phyloP scores from a whole-genome alignment of 352 stramenopile genomes.

The Poterioochromonas sp. region DNA sequence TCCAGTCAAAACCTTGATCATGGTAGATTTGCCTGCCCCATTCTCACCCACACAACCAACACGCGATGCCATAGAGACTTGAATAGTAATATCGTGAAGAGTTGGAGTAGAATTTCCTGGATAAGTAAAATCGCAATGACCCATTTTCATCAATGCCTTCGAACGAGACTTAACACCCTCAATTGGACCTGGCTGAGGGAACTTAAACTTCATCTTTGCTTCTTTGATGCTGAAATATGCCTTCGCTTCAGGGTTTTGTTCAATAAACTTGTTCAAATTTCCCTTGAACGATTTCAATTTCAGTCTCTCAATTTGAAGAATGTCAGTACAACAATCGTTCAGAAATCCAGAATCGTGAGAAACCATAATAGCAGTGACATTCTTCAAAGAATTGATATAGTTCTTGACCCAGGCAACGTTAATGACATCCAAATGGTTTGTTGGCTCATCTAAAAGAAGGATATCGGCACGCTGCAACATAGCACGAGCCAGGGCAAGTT shows the following conservation, averaged over 20 bases:
- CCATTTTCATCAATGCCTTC: conserved; percentile 79
- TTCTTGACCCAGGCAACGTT: conserved; percentile 99
- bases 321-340: conserved; percentile 96
- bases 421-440: conserved; percentile 82
- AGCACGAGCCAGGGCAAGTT: conserved; percentile 92
- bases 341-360: conserved; percentile 99
- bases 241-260: conserved; percentile 87
- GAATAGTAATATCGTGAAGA: conserved; percentile 78
- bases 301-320: conserved; percentile 92
- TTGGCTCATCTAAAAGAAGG: conserved; percentile 80
- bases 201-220: conserved; percentile 74
- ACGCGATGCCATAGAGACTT: conserved; percentile 86
- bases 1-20: conserved; percentile 95
- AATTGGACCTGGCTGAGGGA: conserved; percentile 59
- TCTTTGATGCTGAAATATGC: conserved; percentile 54
- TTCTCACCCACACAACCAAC: conserved; percentile 92
- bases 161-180: conserved; percentile 75
- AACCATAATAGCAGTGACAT: conserved; percentile 85
- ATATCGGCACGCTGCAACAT: conserved; percentile 94
- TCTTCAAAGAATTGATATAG: conserved; percentile 90
- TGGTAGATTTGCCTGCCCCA: conserved; percentile 90
- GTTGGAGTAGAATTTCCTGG: conserved; percentile 74
- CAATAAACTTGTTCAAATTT: conserved; percentile 98
- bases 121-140: conserved; percentile 75
- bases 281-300: conserved; percentile 97